These are phyloP conservation scores for Fraxinus velutina DNA, from an alignment of 305 asterid genomes.

Conservation along the genomic window DNA sequence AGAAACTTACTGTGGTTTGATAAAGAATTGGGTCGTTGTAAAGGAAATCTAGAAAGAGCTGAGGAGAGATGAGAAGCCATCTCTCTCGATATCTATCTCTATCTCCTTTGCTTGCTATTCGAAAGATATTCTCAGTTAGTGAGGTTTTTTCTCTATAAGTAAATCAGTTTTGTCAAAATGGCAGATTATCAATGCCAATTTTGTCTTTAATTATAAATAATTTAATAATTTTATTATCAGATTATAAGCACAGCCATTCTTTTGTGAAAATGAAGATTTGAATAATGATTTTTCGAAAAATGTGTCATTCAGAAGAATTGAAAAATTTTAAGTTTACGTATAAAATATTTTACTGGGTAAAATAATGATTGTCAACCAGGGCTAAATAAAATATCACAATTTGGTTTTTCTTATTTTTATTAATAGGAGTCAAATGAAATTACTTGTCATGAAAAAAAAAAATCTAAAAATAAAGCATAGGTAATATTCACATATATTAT, in stretches of 20 bases:
- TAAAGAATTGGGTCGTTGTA: slow-evolving; percentile 34
- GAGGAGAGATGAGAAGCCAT: slow-evolving; percentile 56
- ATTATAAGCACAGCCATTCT: neutral
- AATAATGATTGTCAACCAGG: no score
- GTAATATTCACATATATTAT: neutral
- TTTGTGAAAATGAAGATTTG: neutral
- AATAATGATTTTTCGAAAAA: no score
- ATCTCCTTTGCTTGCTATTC: neutral
- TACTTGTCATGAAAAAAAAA: neutral
- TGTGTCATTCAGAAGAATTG: no score
- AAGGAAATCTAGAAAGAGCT: slow-evolving; percentile 36
- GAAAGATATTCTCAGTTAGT: neutral
- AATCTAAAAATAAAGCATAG: neutral
- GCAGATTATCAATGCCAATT: neutral
- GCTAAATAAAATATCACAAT: no score
- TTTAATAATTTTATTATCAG: neutral
- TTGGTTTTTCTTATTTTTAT: no score
- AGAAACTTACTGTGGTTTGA: slow-evolving; percentile 34
- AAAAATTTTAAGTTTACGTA: no score
- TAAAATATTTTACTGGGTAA: no score
- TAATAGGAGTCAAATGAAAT: neutral
- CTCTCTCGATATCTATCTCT: slow-evolving; percentile 22
- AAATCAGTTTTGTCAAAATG: neutral
- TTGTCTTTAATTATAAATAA: neutral
- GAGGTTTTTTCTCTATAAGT: neutral